phyloP scores from a whole-genome alignment of 257 asterid genomes.

The Cordia subcordata region DNA sequence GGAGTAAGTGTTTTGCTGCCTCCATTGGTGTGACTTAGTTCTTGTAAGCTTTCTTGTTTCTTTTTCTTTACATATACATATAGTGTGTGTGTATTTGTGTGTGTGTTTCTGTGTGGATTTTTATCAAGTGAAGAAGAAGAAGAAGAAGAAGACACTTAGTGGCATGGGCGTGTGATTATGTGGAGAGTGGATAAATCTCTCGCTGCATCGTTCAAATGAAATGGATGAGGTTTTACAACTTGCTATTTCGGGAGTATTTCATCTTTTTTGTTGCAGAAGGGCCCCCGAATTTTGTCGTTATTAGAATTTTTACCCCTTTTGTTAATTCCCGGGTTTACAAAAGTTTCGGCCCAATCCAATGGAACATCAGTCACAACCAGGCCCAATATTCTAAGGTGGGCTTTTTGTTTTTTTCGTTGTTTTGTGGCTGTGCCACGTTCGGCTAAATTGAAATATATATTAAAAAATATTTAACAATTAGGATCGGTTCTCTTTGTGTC shows the following conservation, averaged over 20 bases:
- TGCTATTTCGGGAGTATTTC: not conserved
- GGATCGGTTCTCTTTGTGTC: no score
- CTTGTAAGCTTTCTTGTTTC: not conserved
- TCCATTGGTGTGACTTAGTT: slow-evolving; percentile 36
- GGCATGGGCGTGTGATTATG: not conserved
- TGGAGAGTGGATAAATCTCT: not conserved
- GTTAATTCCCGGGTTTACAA: no score
- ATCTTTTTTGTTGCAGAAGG: not conserved
- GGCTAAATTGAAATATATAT: no score
- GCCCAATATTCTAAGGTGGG: no score
- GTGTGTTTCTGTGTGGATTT: no score
- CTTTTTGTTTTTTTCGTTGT: no score
- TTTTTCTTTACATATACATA: not conserved
- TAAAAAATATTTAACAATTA: no score
- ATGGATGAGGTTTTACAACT: not conserved
- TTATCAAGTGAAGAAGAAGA: no score
- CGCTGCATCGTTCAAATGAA: not conserved
- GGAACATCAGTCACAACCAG: no score
- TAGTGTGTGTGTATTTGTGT: not conserved
- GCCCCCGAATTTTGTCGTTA: not conserved
- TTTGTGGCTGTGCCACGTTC: no score
- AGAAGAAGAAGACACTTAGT: not conserved
- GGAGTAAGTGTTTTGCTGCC: slow-evolving; percentile 56
- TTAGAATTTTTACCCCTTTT: not conserved
- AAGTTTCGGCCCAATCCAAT: no score